Percentiles rank a stretch among this genome's conserved stretches.
Conservation (phyloP, 805 yeast species). For the Nakazawaea populi region DNA sequence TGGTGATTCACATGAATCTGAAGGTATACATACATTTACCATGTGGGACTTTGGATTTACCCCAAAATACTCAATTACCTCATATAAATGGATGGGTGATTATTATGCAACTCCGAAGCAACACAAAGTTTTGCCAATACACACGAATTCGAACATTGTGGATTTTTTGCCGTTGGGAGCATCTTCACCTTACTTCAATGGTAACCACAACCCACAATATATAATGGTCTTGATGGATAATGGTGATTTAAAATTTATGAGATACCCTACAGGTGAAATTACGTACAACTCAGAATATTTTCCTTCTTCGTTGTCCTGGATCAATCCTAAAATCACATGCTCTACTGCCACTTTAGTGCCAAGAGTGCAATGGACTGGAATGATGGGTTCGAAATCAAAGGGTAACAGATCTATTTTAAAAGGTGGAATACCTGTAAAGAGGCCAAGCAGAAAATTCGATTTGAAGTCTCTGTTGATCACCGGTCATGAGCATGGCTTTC, state of each 20-base stretch:
- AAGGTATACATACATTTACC: conserved; percentile 39
- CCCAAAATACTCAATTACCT: conserved; percentile 72
- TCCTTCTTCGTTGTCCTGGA: conserved; percentile 77
- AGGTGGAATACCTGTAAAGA: conserved; percentile 74
- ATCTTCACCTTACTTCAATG: conserved; percentile 70
- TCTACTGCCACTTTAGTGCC: conserved; percentile 52
- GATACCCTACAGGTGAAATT: conserved; percentile 49
- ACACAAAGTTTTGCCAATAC: conserved; percentile 51
- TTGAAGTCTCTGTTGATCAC: conserved; percentile 61
- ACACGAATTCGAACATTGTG: conserved; percentile 35
- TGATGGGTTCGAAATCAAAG: conserved; percentile 39
- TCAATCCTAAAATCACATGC: conserved; percentile 64
- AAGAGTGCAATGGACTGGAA: conserved; percentile 72
- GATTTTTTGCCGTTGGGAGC: conserved; percentile 50
- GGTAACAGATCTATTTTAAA: conserved; percentile 37
- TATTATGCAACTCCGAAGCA: conserved; percentile 60
- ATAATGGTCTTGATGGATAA: conserved; percentile 52
- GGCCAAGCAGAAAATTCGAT: conserved; percentile 38
- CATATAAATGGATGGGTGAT: conserved; percentile 76
- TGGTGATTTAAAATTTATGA: conserved; percentile 60
- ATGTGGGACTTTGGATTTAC: conserved; percentile 75
- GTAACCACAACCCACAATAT: conserved; percentile 70
- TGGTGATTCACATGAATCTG: conserved; percentile 44
- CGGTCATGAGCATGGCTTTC: conserved; percentile 82
- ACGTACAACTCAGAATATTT: conserved; percentile 52